A percentile compares a stretch with the other conserved stretches of the same genome.
Evolutionary conservation across 1,284 basidiomycete genomes (phyloP).

Genomic region (Meripilus lineatus): DNA sequence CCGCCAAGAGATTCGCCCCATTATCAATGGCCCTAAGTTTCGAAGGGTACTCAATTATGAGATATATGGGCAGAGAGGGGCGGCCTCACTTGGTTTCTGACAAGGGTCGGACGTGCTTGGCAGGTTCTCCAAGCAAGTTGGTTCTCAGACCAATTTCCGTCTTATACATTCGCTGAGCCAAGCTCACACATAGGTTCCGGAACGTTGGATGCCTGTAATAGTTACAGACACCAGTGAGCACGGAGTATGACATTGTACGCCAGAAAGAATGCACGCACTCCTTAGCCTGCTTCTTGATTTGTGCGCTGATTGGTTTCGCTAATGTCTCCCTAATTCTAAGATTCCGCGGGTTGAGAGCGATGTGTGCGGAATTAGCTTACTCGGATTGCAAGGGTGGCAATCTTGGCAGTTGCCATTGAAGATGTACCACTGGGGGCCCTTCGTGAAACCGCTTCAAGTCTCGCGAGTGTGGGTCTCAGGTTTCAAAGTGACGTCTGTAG

Average conservation of each 20-base stretch:
- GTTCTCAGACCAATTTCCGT: conserved; percentile 75
- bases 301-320: conserved; percentile 79
- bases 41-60: not conserved
- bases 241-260: not conserved
- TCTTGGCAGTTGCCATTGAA: conserved; percentile 67
- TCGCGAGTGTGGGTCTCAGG: no score
- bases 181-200: conserved; percentile 66
- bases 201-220: conserved; percentile 70
- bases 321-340: conserved; percentile 53
- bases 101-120: conserved; percentile 73
- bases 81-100: conserved; percentile 71
- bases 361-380: conserved; percentile 35
- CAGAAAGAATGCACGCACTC: conserved; percentile 45
- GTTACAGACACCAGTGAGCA: not conserved
- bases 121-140: conserved; percentile 75
- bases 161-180: conserved; percentile 81
- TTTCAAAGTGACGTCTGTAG: no score
- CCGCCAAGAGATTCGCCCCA: conserved; percentile 81
- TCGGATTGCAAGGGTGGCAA: conserved; percentile 61
- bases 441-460: no score
- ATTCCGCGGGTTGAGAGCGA: conserved; percentile 1
- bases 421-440: no score
- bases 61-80: conserved; percentile 13
- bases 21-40: conserved; percentile 76
- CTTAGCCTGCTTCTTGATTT: conserved; percentile 73